These are phyloP conservation scores for Calonectria pauciramosa DNA, from an alignment of 2,329 filamentous ascomycete species.

Conservation along the genomic window DNA sequence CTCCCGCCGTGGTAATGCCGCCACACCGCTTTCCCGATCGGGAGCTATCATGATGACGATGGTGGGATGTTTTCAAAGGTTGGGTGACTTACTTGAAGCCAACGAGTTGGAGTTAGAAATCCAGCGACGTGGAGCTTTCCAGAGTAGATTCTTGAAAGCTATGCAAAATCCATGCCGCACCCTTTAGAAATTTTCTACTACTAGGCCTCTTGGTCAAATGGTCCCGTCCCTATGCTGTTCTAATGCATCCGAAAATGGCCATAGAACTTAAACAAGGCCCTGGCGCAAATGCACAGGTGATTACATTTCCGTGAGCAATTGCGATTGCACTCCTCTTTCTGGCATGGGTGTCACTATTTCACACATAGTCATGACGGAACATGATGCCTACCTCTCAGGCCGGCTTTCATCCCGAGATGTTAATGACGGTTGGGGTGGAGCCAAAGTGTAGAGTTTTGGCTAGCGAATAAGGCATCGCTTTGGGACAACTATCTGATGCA, in stretches of 20 bases:
- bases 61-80: background rate
- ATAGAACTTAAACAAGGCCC: background rate
- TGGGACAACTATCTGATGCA: constrained; percentile 23
- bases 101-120: background rate
- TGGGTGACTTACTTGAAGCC: background rate
- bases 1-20: constrained; percentile 43
- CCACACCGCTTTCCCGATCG: constrained; percentile 42
- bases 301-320: background rate
- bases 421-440: constrained; percentile 32
- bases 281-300: constrained; percentile 15
- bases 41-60: constrained; percentile 33
- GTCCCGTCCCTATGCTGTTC: background rate
- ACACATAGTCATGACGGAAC: background rate
- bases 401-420: constrained; percentile 29
- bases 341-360: background rate
- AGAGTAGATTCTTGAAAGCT: background rate
- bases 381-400: constrained; percentile 25
- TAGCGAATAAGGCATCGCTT: constrained; percentile 36
- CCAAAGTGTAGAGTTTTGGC: constrained; percentile 19
- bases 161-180: no score
- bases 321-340: background rate
- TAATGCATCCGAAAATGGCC: background rate
- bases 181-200: no score
- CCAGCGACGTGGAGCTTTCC: no score
- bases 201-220: no score